phyloP scores from a whole-genome alignment of 1,139 yeast genomes.

The Blastobotrys apis region DNA sequence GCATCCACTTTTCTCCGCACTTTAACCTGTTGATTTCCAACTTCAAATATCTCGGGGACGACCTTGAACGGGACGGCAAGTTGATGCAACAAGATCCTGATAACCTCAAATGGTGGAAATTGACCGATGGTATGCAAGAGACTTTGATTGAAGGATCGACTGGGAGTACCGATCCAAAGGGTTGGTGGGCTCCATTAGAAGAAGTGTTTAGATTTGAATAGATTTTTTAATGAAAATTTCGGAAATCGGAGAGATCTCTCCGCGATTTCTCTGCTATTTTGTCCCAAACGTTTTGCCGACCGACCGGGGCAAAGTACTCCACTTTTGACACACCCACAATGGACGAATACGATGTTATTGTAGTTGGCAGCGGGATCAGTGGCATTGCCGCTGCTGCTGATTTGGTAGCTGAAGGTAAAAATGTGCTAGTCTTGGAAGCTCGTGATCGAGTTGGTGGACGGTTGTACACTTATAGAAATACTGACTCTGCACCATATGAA shows the following conservation, averaged over 20 bases:
- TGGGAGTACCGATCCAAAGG: constrained; percentile 38
- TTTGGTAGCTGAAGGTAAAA: constrained; percentile 43
- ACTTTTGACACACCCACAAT: not conserved
- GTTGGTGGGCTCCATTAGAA: constrained; percentile 39
- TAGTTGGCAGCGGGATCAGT: constrained; percentile 72
- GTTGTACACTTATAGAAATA: constrained; percentile 26
- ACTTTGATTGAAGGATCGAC: constrained; percentile 37
- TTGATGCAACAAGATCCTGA: constrained; percentile 36
- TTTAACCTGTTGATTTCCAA: constrained; percentile 35
- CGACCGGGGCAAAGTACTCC: not conserved
- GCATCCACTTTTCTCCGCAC: constrained; percentile 36
- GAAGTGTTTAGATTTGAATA: constrained; percentile 38
- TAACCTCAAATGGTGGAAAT: constrained; percentile 40
- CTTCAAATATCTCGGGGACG: constrained; percentile 37
- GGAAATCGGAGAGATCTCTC: not conserved
- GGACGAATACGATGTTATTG: constrained; percentile 20
- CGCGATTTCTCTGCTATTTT: not conserved
- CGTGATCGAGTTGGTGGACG: constrained; percentile 56
- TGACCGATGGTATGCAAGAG: constrained; percentile 40
- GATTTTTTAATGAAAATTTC: not conserved
- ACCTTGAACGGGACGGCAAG: constrained; percentile 37
- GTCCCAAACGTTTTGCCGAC: no score
- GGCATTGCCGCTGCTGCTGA: constrained; percentile 75
- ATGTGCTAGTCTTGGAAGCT: constrained; percentile 53
- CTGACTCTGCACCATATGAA: constrained; percentile 41